Base-by-base conservation (phyloP, 495 filamentous ascomycete species). In the Neurospora hispaniola region DNA sequence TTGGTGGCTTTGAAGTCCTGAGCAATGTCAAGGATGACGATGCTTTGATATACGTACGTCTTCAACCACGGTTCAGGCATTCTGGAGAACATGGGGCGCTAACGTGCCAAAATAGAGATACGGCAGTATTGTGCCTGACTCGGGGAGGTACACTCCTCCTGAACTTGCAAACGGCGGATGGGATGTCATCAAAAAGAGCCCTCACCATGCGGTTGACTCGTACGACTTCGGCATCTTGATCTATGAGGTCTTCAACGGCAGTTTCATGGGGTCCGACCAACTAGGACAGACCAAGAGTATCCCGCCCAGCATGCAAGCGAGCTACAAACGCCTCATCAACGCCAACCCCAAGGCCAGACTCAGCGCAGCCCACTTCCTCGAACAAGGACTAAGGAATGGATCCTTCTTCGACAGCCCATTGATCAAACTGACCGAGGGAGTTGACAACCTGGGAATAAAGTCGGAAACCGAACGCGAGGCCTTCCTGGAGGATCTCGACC, bases 21-120 rank as follows among this genome's bases (percentile, higher is more conserved):
- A 98, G 95, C 82, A 97, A 92, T 27, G 91, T 97, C 82, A 97
- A 97, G 79, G 96, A 98, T 43, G 94, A 98, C 71, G 91, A 97
- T 70, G 92, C 93, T 9, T 85, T 97, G 48, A 94, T 98, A 76
- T 97, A 97, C 80, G 93, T 95, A 76, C 74, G 70, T 68, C 70
- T 7, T 48, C n/a, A 11, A 9, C n/a, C 16, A 3, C 23, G 27
- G 42, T 16, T 7, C 2, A 16, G 14, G 27, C 27, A 66, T 14
- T 66, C 3, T 12, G 54, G 27, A 35, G 31, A 9, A 31, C 9
- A 10, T 2, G 39, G 12, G 9, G n/a, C 23, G 70, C 73, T 76
- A 70, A 81, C 72, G 1, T 43, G 5, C 5, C 18, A 70, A 16
- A 11, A 9, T 74, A 95, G 93, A 93, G 86, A 75, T 94, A 94